A percentile compares a stretch with the other conserved stretches of the same genome.
Evolutionary conservation across 2,329 filamentous ascomycete species (phyloP).

Genomic region (Fusarium keratoplasticum): DNA sequence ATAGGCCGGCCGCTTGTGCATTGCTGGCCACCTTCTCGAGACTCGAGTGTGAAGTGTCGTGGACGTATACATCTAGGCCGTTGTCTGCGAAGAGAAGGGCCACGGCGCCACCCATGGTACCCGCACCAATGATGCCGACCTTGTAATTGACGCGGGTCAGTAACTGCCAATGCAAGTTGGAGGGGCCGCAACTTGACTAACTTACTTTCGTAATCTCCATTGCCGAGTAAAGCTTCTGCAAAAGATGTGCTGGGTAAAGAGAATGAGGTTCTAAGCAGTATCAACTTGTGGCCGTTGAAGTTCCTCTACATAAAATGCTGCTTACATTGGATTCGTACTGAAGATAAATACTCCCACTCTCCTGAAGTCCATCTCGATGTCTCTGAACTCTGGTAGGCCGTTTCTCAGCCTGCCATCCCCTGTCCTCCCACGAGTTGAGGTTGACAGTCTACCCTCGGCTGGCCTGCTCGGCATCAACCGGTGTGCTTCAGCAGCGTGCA

Average conservation of each 20-base stretch:
- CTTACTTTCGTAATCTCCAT: conserved; percentile 20
- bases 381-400: not conserved
- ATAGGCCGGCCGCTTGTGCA: conserved; percentile 5
- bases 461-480: too few species aligned
- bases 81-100: conserved; percentile 20
- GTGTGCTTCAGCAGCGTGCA: not conserved
- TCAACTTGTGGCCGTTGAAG: not conserved
- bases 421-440: conserved; percentile 3
- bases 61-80: conserved; percentile 6
- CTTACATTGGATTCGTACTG: not conserved
- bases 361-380: not conserved
- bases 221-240: not conserved
- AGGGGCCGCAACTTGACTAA: not conserved
- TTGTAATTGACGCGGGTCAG: not conserved
- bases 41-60: conserved; percentile 1
- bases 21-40: conserved; percentile 15
- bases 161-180: not conserved
- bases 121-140: conserved; percentile 23
- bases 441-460: conserved; percentile 12
- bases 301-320: not conserved
- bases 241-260: not conserved
- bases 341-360: not conserved
- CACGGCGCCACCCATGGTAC: conserved; percentile 19
- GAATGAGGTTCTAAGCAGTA: not conserved
- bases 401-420: not conserved